Conservation (phyloP, 2,329 filamentous ascomycete species). For the Colletotrichum sansevieriae region DNA sequence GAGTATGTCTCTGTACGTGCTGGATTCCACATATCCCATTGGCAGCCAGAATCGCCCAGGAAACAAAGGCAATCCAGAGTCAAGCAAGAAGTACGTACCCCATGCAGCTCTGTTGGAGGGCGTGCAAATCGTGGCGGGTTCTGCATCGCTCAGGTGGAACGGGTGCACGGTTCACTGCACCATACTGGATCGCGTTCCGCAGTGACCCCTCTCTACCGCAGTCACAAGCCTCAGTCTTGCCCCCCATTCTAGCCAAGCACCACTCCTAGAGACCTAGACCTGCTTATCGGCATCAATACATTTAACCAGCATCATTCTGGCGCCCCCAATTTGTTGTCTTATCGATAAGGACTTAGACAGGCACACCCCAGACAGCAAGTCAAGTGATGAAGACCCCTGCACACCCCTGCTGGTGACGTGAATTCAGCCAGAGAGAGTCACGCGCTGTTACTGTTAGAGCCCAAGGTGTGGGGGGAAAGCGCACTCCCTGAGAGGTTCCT, state of each 20-base stretch:
- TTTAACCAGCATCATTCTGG: background rate
- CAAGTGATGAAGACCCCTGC: conserved; percentile 37
- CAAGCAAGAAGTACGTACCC: too few species aligned
- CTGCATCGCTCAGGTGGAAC: conserved; percentile 38
- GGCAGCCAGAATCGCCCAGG: background rate
- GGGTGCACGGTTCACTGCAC: conserved; percentile 23
- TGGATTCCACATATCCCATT: background rate
- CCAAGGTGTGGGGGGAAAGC: conserved; percentile 20
- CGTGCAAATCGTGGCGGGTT: conserved; percentile 8
- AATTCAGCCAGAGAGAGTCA: conserved; percentile 39
- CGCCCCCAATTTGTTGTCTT: background rate
- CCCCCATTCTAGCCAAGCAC: conserved; percentile 10
- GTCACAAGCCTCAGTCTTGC: conserved; percentile 20
- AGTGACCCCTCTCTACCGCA: background rate
- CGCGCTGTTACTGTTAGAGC: conserved; percentile 31
- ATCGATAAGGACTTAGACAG: conserved; percentile 37
- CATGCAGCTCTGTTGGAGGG: background rate
- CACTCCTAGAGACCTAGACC: background rate
- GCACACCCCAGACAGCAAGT: conserved; percentile 29
- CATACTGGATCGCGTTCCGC: conserved; percentile 12
- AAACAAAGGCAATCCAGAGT: background rate
- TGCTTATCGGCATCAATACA: background rate
- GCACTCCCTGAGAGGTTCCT: conserved; percentile 19
- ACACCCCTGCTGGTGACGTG: conserved; percentile 39
- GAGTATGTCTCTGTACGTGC: conserved; percentile 3